A percentile compares a stretch with the other conserved stretches of the same genome.
phyloP scores from a whole-genome alignment of 805 yeast genomes.

The Yarrowia keelungensis region DNA sequence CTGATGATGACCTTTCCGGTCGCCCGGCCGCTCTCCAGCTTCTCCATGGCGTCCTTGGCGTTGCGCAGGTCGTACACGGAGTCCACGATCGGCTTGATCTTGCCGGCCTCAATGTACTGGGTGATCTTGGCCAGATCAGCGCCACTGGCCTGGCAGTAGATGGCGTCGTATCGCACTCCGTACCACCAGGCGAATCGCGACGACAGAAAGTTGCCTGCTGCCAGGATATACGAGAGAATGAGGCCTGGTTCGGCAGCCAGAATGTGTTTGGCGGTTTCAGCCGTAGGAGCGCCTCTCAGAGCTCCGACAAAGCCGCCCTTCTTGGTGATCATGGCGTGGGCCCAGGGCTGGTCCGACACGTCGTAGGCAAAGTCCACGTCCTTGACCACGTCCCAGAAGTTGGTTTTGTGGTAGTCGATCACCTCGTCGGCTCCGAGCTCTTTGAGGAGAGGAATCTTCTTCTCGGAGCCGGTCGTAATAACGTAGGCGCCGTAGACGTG shows the following conservation, averaged over 20 bases:
- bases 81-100: constrained; percentile 42
- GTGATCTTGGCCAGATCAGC: constrained; percentile 34
- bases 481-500: constrained; percentile 44
- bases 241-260: constrained; percentile 7
- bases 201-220: constrained; percentile 8
- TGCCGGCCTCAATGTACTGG: constrained; percentile 40
- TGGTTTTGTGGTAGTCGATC: constrained; percentile 43
- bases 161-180: constrained; percentile 34
- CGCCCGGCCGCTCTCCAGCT: constrained; percentile 40
- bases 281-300: constrained; percentile 40
- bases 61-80: constrained; percentile 37
- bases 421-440: constrained; percentile 43
- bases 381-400: constrained; percentile 40
- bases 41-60: constrained; percentile 39
- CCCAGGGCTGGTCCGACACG: constrained; percentile 41
- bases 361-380: constrained; percentile 43
- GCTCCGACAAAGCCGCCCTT: constrained; percentile 41
- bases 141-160: constrained; percentile 34
- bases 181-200: constrained; percentile 30
- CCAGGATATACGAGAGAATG: constrained; percentile 15
- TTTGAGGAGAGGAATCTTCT: constrained; percentile 41
- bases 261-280: constrained; percentile 5
- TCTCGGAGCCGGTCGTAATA: constrained; percentile 43
- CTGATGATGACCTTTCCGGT: constrained; percentile 43
- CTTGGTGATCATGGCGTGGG: constrained; percentile 40